Evolutionary conservation across 2,329 filamentous ascomycete species (phyloP).

Genomic region (Phialophora macrospora): DNA sequence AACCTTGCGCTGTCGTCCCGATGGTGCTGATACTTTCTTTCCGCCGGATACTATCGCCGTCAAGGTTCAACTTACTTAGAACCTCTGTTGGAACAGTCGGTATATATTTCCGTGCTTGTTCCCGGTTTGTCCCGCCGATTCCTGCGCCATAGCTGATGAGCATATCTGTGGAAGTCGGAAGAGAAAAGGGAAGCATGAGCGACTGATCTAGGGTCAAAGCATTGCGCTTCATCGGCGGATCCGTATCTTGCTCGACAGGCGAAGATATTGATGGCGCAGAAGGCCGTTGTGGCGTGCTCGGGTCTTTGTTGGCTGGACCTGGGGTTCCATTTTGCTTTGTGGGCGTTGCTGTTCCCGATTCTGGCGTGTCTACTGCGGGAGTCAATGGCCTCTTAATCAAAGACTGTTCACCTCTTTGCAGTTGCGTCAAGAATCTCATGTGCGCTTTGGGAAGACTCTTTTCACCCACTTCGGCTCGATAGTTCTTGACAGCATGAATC

Average conservation of each 20-base stretch:
- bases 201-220: conserved; percentile 80
- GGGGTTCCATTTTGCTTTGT: conserved; percentile 25
- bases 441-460: conserved; percentile 87
- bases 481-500: conserved; percentile 88
- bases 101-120: conserved; percentile 92
- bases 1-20: conserved; percentile 32
- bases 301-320: conserved; percentile 27
- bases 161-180: conserved; percentile 97
- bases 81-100: conserved; percentile 95
- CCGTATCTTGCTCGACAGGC: conserved; percentile 32
- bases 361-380: conserved; percentile 52
- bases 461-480: conserved; percentile 92
- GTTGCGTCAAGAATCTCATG: conserved; percentile 79
- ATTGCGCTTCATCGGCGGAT: conserved; percentile 38
- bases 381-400: conserved; percentile 51
- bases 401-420: conserved; percentile 73
- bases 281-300: conserved; percentile 23
- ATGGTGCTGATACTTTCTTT: conserved; percentile 30
- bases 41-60: conserved; percentile 31
- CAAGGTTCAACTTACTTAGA: conserved; percentile 69
- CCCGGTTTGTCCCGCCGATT: conserved; percentile 88
- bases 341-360: conserved; percentile 34
- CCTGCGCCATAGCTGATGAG: conserved; percentile 92
- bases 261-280: conserved; percentile 29
- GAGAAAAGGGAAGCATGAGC: conserved; percentile 89